Percentiles rank a stretch among this genome's conserved stretches.
These are phyloP conservation scores for Ballota nigra DNA, from an alignment of 257 asterid species.

Conservation along the genomic window DNA sequence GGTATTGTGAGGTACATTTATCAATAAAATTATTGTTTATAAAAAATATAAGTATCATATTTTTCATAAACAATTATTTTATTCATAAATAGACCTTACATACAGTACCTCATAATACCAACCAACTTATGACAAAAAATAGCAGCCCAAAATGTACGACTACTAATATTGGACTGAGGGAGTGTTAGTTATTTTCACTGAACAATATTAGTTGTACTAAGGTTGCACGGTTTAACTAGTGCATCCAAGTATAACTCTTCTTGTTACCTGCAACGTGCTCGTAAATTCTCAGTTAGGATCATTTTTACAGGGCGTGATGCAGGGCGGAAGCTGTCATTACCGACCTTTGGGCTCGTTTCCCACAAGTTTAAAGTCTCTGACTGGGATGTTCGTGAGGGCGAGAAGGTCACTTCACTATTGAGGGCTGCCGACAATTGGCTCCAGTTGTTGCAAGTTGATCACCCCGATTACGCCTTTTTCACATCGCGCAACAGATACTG, in stretches of 20 bases:
- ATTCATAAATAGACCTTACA: no score
- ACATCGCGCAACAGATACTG: slow-evolving; percentile 46
- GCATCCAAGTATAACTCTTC: not conserved
- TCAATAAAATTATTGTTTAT: no score
- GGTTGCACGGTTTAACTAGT: no score
- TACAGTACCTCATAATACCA: no score
- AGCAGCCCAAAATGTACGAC: no score
- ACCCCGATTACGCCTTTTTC: slow-evolving; percentile 74
- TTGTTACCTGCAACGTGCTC: not conserved
- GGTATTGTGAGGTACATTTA: no score
- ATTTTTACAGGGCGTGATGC: slow-evolving; percentile 35
- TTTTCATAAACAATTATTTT: no score
- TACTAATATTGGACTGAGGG: no score
- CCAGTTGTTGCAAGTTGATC: slow-evolving; percentile 57
- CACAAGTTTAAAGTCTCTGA: slow-evolving; percentile 69
- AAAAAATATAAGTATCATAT: no score
- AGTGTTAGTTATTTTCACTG: no score
- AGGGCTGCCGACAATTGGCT: slow-evolving; percentile 82
- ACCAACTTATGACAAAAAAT: no score
- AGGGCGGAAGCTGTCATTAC: slow-evolving; percentile 47
- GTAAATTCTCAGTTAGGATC: not conserved
- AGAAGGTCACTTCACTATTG: slow-evolving; percentile 53
- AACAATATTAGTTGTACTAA: no score
- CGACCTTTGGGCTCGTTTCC: slow-evolving; percentile 77
- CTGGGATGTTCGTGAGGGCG: slow-evolving; percentile 49